A percentile compares a stretch with the other conserved stretches of the same genome.
Evolutionary conservation across 2,329 filamentous ascomycete species (phyloP).

Genomic region (Ilyonectria mors-panacis): DNA sequence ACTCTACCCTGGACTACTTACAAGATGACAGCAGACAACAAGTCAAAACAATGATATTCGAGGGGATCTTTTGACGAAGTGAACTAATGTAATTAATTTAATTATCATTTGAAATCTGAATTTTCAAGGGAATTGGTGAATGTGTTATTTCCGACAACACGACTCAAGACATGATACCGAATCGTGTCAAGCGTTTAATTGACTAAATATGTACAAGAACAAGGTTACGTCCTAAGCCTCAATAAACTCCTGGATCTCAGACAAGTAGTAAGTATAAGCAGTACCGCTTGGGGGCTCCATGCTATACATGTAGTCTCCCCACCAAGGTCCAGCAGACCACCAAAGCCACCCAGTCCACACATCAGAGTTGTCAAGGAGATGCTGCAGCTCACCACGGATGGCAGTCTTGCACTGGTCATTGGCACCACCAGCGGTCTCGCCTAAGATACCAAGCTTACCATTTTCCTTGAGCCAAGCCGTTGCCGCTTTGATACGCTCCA

Average conservation of each 20-base stretch:
- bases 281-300: slow-evolving; percentile 62
- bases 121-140: too few species aligned
- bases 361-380: slow-evolving; percentile 69
- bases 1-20: slow-evolving; percentile 25
- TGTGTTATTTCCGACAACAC: neutral
- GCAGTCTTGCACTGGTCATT: slow-evolving; percentile 67
- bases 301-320: slow-evolving; percentile 65
- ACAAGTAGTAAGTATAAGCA: slow-evolving; percentile 50
- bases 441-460: slow-evolving; percentile 68
- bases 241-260: slow-evolving; percentile 22
- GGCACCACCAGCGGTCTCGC: slow-evolving; percentile 69
- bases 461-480: slow-evolving; percentile 70
- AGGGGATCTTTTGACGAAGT: neutral
- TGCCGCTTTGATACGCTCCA: slow-evolving; percentile 63
- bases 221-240: neutral
- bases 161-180: neutral
- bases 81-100: too few species aligned
- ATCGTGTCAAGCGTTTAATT: neutral
- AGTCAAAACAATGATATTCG: neutral
- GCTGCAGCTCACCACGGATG: slow-evolving; percentile 65
- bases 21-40: neutral
- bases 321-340: slow-evolving; percentile 74
- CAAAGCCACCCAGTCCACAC: slow-evolving; percentile 72
- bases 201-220: slow-evolving; percentile 1
- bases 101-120: too few species aligned